These are phyloP conservation scores for Phytopythium delawarense DNA, from an alignment of 352 stramenopile genomes.

Conservation along the genomic window DNA sequence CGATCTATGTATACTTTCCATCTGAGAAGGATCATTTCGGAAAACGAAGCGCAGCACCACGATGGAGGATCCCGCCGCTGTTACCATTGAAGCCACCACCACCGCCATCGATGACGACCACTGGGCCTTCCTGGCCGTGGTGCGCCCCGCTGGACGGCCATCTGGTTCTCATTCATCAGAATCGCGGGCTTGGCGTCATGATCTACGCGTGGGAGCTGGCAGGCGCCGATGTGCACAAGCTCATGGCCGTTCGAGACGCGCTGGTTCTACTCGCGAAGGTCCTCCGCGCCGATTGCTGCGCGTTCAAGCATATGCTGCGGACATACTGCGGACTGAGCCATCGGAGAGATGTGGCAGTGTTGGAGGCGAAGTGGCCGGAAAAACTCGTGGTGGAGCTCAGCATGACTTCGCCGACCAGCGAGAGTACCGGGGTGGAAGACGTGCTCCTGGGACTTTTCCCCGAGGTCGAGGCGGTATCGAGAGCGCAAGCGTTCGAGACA, in stretches of 20 bases:
- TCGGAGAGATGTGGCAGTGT: no score
- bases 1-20: no score
- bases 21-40: no score
- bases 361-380: not conserved
- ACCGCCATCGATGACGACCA: no score
- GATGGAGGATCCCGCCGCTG: not conserved
- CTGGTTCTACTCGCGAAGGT: not conserved
- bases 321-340: not conserved
- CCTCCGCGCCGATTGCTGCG: not conserved
- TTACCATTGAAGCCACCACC: no score
- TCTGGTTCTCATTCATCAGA: not conserved
- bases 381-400: not conserved
- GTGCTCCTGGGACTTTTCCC: not conserved
- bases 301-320: not conserved
- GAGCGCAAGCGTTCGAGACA: not conserved
- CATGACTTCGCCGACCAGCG: not conserved
- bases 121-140: not conserved
- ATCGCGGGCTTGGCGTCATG: not conserved
- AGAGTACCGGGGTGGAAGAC: not conserved
- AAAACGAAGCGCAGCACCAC: no score
- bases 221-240: not conserved
- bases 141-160: not conserved
- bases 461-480: not conserved
- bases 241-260: not conserved
- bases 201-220: not conserved